Conservation (phyloP, 495 filamentous ascomycete species). For the Talaromyces trachyspermus region DNA sequence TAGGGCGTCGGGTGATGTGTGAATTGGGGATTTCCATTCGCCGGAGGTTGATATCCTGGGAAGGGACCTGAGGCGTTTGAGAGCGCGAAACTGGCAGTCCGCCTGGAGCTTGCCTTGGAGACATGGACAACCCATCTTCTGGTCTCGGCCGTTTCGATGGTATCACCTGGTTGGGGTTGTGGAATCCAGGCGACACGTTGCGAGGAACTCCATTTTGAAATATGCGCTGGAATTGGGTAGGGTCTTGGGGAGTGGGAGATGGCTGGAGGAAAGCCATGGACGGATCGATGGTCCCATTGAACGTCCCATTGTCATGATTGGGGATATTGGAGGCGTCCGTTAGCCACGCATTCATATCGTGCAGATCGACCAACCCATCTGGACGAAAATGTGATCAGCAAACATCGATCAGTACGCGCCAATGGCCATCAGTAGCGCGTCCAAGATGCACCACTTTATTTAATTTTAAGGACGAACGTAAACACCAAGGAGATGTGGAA, state of each 20-base stretch:
- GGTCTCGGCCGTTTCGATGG: conserved; percentile 82
- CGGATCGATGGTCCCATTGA: conserved; percentile 53
- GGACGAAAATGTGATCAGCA: conserved; percentile 12
- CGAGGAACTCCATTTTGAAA: conserved; percentile 70
- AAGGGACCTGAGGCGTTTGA: conserved; percentile 76
- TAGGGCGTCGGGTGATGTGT: conserved; percentile 56
- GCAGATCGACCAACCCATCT: conserved; percentile 53
- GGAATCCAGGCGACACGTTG: conserved; percentile 72
- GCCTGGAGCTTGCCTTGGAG: conserved; percentile 68
- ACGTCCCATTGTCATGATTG: conserved; percentile 73
- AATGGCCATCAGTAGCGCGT: conserved; percentile 5
- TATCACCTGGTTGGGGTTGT: conserved; percentile 69
- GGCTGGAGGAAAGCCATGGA: conserved; percentile 45
- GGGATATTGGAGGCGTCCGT: conserved; percentile 64
- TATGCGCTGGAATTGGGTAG: conserved; percentile 57
- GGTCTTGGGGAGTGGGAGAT: conserved; percentile 50
- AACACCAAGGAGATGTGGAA: not conserved
- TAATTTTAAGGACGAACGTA: not conserved
- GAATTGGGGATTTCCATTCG: conserved; percentile 49
- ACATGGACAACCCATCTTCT: conserved; percentile 77
- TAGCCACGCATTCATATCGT: conserved; percentile 78
- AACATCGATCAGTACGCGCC: conserved; percentile 1
- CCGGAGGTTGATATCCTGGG: conserved; percentile 53
- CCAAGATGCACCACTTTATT: not conserved
- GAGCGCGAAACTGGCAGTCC: conserved; percentile 77